These are phyloP conservation scores for Calonectria hongkongensis DNA, from an alignment of 2,329 filamentous ascomycete species.

Conservation along the genomic window DNA sequence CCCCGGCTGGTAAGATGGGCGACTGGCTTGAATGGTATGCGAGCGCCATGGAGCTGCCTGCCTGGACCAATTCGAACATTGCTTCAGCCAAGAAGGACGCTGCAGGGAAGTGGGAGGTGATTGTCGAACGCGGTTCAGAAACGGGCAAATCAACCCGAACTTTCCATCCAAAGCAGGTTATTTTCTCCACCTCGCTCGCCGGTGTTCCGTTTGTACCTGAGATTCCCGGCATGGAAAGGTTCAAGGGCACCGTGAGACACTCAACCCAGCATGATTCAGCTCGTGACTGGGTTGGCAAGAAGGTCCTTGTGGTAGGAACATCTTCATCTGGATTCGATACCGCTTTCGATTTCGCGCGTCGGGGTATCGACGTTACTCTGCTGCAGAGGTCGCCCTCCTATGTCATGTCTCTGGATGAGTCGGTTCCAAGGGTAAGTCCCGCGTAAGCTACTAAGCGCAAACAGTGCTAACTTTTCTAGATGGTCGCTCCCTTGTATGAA, in stretches of 20 bases:
- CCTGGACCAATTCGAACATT: neutral
- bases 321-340: constrained; percentile 8
- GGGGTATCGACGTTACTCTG: neutral
- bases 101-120: neutral
- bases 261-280: neutral
- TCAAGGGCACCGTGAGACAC: neutral
- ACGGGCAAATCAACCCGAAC: neutral
- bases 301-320: neutral
- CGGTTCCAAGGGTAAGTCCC: neutral
- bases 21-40: constrained; percentile 8
- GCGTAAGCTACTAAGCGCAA: too few species aligned
- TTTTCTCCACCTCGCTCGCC: neutral
- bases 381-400: neutral
- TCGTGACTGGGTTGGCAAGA: neutral
- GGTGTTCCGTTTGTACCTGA: constrained; percentile 1
- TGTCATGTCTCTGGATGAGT: neutral
- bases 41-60: neutral
- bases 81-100: neutral
- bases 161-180: neutral
- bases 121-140: neutral
- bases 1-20: neutral
- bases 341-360: neutral
- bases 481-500: neutral
- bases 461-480: neutral
- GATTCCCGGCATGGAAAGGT: neutral